Conservation (phyloP, 495 filamentous ascomycete species). For the Penicillium longicatenatum region DNA sequence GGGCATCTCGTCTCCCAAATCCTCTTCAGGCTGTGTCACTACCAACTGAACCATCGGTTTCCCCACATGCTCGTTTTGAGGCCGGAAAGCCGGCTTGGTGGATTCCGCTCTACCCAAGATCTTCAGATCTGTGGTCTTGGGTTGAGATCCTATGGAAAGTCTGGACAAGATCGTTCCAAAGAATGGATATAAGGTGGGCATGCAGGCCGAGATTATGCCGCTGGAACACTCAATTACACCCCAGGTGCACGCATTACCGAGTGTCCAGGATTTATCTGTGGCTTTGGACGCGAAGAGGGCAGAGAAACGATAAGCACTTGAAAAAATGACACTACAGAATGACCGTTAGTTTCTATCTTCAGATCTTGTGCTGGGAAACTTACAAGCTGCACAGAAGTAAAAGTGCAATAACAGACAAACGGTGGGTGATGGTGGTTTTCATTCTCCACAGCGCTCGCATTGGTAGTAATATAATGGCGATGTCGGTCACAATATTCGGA, state of each 20-base stretch:
- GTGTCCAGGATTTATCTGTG: constrained; percentile 16
- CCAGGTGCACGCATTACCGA: constrained; percentile 18
- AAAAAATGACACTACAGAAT: constrained; percentile 16
- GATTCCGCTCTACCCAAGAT: background rate
- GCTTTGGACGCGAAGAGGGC: constrained; percentile 13
- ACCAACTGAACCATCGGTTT: constrained; percentile 10
- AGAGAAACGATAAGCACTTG: constrained; percentile 17
- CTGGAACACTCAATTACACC: constrained; percentile 12
- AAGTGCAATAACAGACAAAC: constrained; percentile 16
- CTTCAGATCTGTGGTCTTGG: background rate
- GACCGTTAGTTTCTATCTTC: background rate
- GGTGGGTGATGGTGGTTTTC: constrained; percentile 21
- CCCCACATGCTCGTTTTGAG: constrained; percentile 4
- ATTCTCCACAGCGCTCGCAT: constrained; percentile 44
- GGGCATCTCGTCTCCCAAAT: constrained; percentile 17
- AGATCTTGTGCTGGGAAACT: background rate
- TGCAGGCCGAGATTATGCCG: constrained; percentile 17
- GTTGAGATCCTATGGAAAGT: background rate
- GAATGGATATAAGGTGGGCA: constrained; percentile 16
- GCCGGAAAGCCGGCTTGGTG: constrained; percentile 2
- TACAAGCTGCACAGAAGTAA: constrained; percentile 23
- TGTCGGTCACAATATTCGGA: constrained; percentile 49
- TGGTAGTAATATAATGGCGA: constrained; percentile 49
- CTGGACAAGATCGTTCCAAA: constrained; percentile 11
- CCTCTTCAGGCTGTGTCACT: constrained; percentile 8